Percentiles rank a stretch among this genome's conserved stretches.
These are phyloP conservation scores for Nemania bipapillata DNA, from an alignment of 2,329 filamentous ascomycete species.

Conservation along the genomic window DNA sequence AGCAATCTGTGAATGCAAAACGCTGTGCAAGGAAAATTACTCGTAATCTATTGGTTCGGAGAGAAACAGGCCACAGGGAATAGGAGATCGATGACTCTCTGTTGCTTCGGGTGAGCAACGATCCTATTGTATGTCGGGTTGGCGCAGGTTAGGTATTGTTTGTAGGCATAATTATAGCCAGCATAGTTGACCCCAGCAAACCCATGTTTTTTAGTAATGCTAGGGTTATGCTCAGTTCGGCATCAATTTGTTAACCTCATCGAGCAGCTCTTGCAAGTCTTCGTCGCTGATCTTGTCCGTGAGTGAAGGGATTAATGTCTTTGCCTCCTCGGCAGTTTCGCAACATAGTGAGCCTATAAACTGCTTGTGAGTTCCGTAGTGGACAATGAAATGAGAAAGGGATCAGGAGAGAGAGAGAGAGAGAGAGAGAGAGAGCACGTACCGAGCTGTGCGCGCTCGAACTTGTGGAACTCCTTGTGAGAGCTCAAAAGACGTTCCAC, in stretches of 20 bases:
- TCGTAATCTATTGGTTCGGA: slow-evolving; percentile 30
- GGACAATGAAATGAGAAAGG: neutral
- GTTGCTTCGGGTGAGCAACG: slow-evolving; percentile 2
- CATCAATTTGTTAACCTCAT: slow-evolving; percentile 85
- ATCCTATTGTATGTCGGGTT: neutral
- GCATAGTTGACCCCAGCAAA: neutral
- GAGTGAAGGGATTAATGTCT: slow-evolving; percentile 90
- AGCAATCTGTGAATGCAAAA: slow-evolving; percentile 37
- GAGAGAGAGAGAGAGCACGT: slow-evolving; percentile 48
- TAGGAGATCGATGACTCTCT: slow-evolving; percentile 4
- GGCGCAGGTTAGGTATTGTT: slow-evolving; percentile 15
- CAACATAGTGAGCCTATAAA: slow-evolving; percentile 84
- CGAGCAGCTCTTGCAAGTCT: slow-evolving; percentile 85
- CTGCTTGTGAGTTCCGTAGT: slow-evolving; percentile 18
- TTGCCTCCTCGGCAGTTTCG: slow-evolving; percentile 92
- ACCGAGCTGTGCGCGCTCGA: slow-evolving; percentile 94
- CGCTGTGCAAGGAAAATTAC: slow-evolving; percentile 29
- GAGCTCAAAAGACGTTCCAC: slow-evolving; percentile 86
- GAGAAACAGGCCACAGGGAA: slow-evolving; percentile 6
- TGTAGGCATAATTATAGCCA: neutral
- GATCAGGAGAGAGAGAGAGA: too few relatives aligned
- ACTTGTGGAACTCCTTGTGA: slow-evolving; percentile 83
- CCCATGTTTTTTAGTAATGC: neutral
- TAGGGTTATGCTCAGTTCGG: slow-evolving; percentile 39
- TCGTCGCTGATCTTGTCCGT: slow-evolving; percentile 90